A percentile compares a stretch with the other conserved stretches of the same genome.
These are phyloP conservation scores for Zanthoxylum bungeanum DNA, from an alignment of 345 rosid genomes.

Conservation along the genomic window DNA sequence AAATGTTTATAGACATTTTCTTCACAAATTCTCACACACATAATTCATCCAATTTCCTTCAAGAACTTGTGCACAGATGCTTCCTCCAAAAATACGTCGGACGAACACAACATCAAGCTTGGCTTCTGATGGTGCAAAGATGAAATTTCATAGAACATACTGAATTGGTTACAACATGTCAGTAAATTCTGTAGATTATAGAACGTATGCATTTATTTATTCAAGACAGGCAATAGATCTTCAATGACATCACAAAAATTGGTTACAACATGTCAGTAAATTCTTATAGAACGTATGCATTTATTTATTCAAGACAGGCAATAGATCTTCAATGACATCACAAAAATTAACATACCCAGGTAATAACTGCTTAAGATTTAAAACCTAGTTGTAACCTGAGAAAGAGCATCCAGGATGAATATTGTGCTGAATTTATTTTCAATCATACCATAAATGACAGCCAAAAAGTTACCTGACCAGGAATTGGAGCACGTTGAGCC, in stretches of 20 bases:
- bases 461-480: conserved; percentile 62
- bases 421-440: neutral
- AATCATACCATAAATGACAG: conserved; percentile 9
- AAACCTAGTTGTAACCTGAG: neutral
- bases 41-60: conserved; percentile 1
- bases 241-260: neutral
- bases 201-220: neutral
- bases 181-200: neutral
- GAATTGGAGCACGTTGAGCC: conserved; percentile 77
- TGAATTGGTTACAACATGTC: neutral
- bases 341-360: neutral
- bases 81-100: neutral
- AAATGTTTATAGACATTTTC: no score
- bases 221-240: neutral
- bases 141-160: neutral
- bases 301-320: no score
- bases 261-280: no score
- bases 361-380: neutral
- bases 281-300: no score
- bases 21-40: no score
- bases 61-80: neutral
- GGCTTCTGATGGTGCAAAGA: neutral
- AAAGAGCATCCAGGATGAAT: neutral
- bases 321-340: neutral
- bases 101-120: neutral